A percentile compares a stretch with the other conserved stretches of the same genome.
phyloP scores from a whole-genome alignment of 2,329 filamentous ascomycete species.

The Fusarium compactum region DNA sequence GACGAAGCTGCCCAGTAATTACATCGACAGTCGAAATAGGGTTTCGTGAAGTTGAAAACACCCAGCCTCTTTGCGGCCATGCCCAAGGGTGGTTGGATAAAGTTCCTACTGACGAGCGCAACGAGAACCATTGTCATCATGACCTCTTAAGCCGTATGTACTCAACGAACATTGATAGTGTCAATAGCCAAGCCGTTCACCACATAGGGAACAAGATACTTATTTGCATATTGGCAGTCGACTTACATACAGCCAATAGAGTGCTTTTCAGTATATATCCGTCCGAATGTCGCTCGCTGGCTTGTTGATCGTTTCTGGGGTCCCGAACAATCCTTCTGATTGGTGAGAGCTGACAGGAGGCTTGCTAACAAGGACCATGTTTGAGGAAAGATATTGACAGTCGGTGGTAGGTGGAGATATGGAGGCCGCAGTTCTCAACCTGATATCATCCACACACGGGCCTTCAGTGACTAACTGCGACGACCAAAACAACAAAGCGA shows the following conservation, averaged over 20 bases:
- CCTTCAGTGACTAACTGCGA: slow-evolving; percentile 8
- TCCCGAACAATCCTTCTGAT: slow-evolving; percentile 26
- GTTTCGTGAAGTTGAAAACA: slow-evolving; percentile 2
- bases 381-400: slow-evolving; percentile 7
- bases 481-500: slow-evolving; percentile 5
- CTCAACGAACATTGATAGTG: not conserved
- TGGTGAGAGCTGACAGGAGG: slow-evolving; percentile 35
- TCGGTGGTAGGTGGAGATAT: slow-evolving; percentile 15
- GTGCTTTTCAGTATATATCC: slow-evolving; percentile 5
- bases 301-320: slow-evolving; percentile 28
- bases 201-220: not conserved
- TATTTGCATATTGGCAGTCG: not conserved
- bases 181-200: not conserved
- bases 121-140: not conserved
- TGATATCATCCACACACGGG: slow-evolving; percentile 18
- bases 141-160: not conserved
- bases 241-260: slow-evolving; percentile 13
- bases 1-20: not conserved
- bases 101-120: not conserved
- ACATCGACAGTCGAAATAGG: slow-evolving; percentile 2
- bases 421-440: not conserved
- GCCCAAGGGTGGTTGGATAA: slow-evolving; percentile 14
- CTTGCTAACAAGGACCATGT: slow-evolving; percentile 26
- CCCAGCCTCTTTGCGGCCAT: slow-evolving; percentile 8
- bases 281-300: not conserved